Percentiles rank a stretch among this genome's conserved stretches.
These are phyloP conservation scores for Beauveria asiatica DNA, from an alignment of 2,329 filamentous ascomycete genomes.

Conservation along the genomic window DNA sequence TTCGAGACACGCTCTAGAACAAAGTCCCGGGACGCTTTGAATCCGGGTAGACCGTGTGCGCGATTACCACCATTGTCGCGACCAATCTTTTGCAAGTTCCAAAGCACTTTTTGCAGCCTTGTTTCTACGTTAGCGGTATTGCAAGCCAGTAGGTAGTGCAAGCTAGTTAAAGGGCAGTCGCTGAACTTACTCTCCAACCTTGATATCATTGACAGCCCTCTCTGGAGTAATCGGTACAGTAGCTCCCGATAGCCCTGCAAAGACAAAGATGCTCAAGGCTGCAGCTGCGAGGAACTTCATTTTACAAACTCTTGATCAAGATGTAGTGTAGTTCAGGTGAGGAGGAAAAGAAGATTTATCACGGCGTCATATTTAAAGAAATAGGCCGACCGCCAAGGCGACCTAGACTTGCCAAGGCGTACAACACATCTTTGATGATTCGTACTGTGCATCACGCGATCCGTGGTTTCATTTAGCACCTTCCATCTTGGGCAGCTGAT, in stretches of 20 bases:
- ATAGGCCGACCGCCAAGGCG: background rate
- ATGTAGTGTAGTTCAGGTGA: background rate
- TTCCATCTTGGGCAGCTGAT: background rate
- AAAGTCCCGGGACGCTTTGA: slow-evolving; percentile 49
- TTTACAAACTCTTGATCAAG: background rate
- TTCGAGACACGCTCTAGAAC: slow-evolving; percentile 37
- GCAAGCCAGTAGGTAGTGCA: background rate
- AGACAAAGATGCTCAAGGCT: background rate
- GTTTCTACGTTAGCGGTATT: background rate
- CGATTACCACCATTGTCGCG: slow-evolving; percentile 48
- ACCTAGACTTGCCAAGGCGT: background rate
- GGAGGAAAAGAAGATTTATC: background rate
- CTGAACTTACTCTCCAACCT: slow-evolving; percentile 22
- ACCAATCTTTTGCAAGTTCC: slow-evolving; percentile 45
- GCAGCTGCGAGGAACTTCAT: background rate
- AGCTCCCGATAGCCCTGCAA: background rate
- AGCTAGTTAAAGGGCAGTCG: background rate
- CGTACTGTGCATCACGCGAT: too few relatives aligned
- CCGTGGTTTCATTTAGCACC: too few relatives aligned
- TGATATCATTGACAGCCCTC: slow-evolving; percentile 28
- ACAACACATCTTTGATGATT: too few relatives aligned
- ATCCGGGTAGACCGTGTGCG: slow-evolving; percentile 51
- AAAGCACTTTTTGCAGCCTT: slow-evolving; percentile 46
- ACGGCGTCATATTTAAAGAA: background rate
- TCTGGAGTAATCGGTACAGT: slow-evolving; percentile 20